Evolutionary conservation across 1,284 basidiomycete genomes (phyloP).

Genomic region (Tremellales sp.): DNA sequence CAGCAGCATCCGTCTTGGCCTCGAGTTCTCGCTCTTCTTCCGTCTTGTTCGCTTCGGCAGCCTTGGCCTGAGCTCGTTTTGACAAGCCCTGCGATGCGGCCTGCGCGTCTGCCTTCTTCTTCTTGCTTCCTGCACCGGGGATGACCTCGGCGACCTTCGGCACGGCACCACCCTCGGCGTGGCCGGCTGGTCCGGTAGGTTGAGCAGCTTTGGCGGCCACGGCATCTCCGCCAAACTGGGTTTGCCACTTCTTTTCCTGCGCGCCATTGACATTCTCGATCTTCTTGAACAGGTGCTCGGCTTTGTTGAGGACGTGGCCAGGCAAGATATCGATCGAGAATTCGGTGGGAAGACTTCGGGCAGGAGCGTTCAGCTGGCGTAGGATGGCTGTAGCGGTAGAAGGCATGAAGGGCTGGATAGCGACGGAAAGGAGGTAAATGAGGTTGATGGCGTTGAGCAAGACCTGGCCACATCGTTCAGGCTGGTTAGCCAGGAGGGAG

Average conservation of each 20-base stretch:
- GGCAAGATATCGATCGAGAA: constrained; percentile 75
- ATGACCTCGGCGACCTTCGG: constrained; percentile 35
- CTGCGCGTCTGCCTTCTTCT: constrained; percentile 29
- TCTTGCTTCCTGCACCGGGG: constrained; percentile 30
- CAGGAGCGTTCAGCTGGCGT: constrained; percentile 83
- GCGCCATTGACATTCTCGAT: constrained; percentile 70
- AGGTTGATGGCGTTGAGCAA: constrained; percentile 86
- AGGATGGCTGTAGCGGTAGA: constrained; percentile 77
- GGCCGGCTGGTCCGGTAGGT: constrained; percentile 33
- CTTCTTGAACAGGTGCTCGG: constrained; percentile 87
- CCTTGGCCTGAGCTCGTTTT: constrained; percentile 33
- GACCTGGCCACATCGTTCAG: constrained; percentile 82
- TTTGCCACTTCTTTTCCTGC: constrained; percentile 78
- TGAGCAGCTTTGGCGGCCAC: constrained; percentile 29
- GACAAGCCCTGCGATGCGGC: constrained; percentile 19
- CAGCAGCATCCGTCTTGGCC: constrained; percentile 69
- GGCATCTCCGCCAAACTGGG: constrained; percentile 69
- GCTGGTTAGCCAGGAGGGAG: constrained; percentile 73
- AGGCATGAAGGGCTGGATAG: constrained; percentile 97
- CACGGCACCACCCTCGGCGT: constrained; percentile 37
- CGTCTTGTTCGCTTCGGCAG: constrained; percentile 39
- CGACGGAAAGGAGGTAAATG: constrained; percentile 81
- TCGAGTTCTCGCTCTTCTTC: constrained; percentile 47
- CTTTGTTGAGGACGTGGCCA: constrained; percentile 80
- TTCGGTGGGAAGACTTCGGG: constrained; percentile 65